Evolutionary conservation across 371 early-diverging fungal genomes (phyloP).

Genomic region (Lichtheimia hyalospora): DNA sequence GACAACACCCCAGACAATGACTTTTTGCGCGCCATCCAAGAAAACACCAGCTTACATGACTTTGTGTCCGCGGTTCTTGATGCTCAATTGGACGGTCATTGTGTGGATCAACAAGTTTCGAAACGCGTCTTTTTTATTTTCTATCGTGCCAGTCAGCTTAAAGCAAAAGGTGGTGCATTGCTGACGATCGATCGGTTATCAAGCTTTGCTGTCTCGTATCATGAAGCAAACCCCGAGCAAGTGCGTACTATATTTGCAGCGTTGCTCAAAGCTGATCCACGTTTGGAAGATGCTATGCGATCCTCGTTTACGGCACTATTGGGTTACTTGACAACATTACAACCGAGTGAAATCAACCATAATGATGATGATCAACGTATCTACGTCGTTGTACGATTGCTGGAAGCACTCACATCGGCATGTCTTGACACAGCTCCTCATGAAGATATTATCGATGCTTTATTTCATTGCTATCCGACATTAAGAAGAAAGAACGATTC

Average conservation of each 20-base stretch:
- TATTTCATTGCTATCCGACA: constrained; percentile 7
- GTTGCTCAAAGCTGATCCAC: background rate
- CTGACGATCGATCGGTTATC: constrained; percentile 6
- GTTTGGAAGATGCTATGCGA: background rate
- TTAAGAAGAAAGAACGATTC: background rate
- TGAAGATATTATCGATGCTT: background rate
- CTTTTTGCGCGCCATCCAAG: constrained; percentile 6
- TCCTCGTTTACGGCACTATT: background rate
- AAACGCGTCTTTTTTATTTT: constrained; percentile 16
- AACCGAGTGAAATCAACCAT: no score
- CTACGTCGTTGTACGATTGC: constrained; percentile 10
- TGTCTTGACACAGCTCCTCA: constrained; percentile 4
- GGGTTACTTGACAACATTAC: background rate
- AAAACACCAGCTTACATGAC: constrained; percentile 11
- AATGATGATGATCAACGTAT: background rate
- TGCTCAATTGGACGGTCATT: constrained; percentile 9
- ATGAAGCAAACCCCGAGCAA: constrained; percentile 5
- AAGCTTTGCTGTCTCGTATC: constrained; percentile 14
- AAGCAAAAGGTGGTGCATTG: constrained; percentile 1
- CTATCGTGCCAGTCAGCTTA: constrained; percentile 8
- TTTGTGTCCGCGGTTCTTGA: constrained; percentile 7
- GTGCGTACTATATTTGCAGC: constrained; percentile 14
- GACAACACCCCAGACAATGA: constrained; percentile 9
- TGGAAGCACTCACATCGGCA: constrained; percentile 15
- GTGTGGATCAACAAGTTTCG: constrained; percentile 5